Conservation (phyloP, 768 basidiomycete species). For the Podaxis sp. region DNA sequence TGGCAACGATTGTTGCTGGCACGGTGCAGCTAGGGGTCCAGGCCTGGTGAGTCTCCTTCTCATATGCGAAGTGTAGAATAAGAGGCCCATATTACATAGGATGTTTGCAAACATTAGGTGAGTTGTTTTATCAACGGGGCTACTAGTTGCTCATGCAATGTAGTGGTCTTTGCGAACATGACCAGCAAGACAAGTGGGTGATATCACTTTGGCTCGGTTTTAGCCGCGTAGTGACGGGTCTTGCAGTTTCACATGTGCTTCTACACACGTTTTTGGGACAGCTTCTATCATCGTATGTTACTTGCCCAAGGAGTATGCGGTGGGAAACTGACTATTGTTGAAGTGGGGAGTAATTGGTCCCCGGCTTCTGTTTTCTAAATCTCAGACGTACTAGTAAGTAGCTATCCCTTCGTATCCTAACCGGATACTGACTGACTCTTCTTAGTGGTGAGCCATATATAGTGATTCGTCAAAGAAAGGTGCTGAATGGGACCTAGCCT, state of each 20-base stretch:
- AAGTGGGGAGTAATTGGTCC: constrained; percentile 72
- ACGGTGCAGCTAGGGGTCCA: constrained; percentile 67
- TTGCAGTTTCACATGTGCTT: constrained; percentile 47
- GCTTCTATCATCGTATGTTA: constrained; percentile 56
- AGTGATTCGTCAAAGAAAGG: background rate
- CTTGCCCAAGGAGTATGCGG: background rate
- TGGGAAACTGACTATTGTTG: constrained; percentile 1
- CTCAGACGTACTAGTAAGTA: constrained; percentile 56
- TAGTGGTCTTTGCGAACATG: constrained; percentile 42
- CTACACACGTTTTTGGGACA: constrained; percentile 45
- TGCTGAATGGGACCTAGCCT: constrained; percentile 25
- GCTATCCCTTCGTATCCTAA: background rate
- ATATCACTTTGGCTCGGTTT: background rate
- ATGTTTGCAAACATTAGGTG: constrained; percentile 60
- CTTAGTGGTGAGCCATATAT: constrained; percentile 16
- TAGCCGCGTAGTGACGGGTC: background rate
- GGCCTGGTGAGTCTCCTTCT: constrained; percentile 39
- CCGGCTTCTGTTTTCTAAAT: constrained; percentile 46
- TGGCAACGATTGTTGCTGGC: constrained; percentile 56
- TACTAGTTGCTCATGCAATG: background rate
- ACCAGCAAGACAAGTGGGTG: constrained; percentile 39
- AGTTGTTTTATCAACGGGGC: constrained; percentile 14
- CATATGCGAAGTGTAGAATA: background rate
- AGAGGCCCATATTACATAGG: constrained; percentile 26
- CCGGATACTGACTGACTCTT: background rate